Base-by-base conservation (phyloP, 371 early-diverging fungal genomes). In the Dinochytrium kinnereticum region DNA sequence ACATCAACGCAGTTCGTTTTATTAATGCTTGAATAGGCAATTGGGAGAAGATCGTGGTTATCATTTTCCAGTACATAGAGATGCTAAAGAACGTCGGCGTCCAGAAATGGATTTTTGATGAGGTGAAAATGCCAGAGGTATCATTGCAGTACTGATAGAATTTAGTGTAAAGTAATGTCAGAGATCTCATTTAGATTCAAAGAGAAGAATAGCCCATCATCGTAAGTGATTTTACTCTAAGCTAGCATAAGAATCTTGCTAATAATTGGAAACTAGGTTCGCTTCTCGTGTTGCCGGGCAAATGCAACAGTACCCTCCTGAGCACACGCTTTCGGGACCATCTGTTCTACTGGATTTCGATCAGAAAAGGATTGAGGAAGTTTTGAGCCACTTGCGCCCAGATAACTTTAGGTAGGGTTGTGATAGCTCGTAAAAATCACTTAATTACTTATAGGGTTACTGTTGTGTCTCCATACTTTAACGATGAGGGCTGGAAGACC, bases 11-110 rank as follows among this genome's bases (percentile, higher is more conserved):
- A 59, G n/a, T n/a, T n/a, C n/a, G n/a, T n/a, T 68, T 51, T 19
- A 65, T 59, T 76, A 19, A 28, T 26, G n/a, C 40, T 65, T 70
- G 51, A 36, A 28, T 75, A 89, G 90, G 81, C 26, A 84, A 91
- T 57, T 91, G 89, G 68, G 86, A 92, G 59, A 92, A 95, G 38
- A 90, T 97, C 2, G 84, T 96, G 30, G 71, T 82, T 10, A 85
- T 89, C 50, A 80, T 96, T 26, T 98, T 97, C 81, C 91, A 93
- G 78, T 98, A 96, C 77, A 92, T 97, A 68, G 81, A 90, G 30
- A 85, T 97, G 85, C 79, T 97, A 30, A 85, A 87, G 38, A 76
- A 80, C 2, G 78, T 78, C 37, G 94, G 94, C 1, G 85, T 93
- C 30, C 91, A 93, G 73, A 83, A 90, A 44, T 91, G 92, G 82